Evolutionary conservation across 2,329 filamentous ascomycete genomes (phyloP), one percentile per base, ranked within the genome.

Genomic region (Ceratocystis lukuohia): DNA sequence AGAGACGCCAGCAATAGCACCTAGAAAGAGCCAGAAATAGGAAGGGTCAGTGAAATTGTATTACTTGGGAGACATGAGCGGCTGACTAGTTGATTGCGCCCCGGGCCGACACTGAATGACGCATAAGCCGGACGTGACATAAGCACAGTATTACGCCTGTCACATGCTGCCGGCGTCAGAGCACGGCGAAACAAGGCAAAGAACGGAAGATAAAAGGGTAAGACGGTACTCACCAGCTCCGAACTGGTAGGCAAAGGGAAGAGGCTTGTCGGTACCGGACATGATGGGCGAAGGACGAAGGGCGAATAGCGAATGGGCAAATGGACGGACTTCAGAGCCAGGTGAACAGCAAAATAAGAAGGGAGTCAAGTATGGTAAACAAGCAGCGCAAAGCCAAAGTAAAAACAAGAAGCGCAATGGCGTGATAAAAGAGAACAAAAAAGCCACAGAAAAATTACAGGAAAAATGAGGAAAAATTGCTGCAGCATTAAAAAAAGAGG

Each of bases 221-320:
- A 22, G 12, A n/a, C 30, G 12, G 12, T 15, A 66, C 66, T 68
- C 75, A 86, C 92, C 92, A 74, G 93, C 92, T 76, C 87, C 88
- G 81, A 97, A 96, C 80, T 96, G 92, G 85, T 96, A 96, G 72
- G 85, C 77, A 78, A 96, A 96, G 68, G 91, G 91, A 71, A 96
- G 85, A 68, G 92, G 90, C 79, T 91, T 88, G 64, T 83, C 78
- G 61, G 63, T 62, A 70, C 80, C 74, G 70, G 85, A 80, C 86
- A 88, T 88, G 72, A 73, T 80, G 79, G 74, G 72, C 71, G 69
- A n/a, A 22, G 8, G 46, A n/a, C 46, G 46, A 12, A 17, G 3
- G 28, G 72, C 71, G 69, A n/a, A 12, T 5, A 22, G 46, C 46
- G 46, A 22, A 30, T 10, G 25, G 25, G 37, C 10, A 12, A 33